Conservation (phyloP, 2,329 filamentous ascomycete genomes). For the Colletotrichum trifolii region DNA sequence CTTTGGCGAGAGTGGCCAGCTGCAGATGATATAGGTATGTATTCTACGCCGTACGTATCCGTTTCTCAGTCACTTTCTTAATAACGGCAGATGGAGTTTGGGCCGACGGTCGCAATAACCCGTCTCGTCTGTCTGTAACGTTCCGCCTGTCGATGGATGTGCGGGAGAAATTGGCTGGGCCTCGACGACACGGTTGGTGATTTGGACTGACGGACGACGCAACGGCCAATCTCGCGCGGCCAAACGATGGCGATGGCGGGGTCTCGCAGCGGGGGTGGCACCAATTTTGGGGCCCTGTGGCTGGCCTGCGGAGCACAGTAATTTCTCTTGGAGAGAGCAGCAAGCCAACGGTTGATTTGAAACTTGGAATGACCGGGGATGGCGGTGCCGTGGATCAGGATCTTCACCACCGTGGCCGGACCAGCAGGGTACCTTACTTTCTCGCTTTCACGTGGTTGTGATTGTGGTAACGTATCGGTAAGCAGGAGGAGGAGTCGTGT, state of each 20-base stretch:
- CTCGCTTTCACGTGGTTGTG: constrained; percentile 24
- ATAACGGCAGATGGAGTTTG: background rate
- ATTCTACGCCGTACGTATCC: constrained; percentile 9
- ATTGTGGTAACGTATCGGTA: background rate
- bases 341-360: constrained; percentile 28
- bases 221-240: constrained; percentile 31
- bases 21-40: constrained; percentile 25
- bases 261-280: constrained; percentile 37
- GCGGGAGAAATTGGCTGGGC: constrained; percentile 35
- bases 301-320: constrained; percentile 35
- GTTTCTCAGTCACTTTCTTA: too few relatives aligned
- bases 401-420: constrained; percentile 26
- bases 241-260: constrained; percentile 32
- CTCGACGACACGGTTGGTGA: constrained; percentile 15
- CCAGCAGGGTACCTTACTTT: constrained; percentile 24
- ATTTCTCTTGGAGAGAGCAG: constrained; percentile 21
- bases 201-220: constrained; percentile 15
- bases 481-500: background rate
- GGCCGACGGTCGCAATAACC: constrained; percentile 34
- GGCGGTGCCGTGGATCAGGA: constrained; percentile 35
- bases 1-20: background rate
- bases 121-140: constrained; percentile 36
- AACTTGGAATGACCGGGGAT: constrained; percentile 35
- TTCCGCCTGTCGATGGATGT: constrained; percentile 23
- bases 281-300: constrained; percentile 31